A percentile compares a stretch with the other conserved stretches of the same genome.
Evolutionary conservation across 129 eudicot species (phyloP).

Genomic region (Ambrosia artemisiifolia): DNA sequence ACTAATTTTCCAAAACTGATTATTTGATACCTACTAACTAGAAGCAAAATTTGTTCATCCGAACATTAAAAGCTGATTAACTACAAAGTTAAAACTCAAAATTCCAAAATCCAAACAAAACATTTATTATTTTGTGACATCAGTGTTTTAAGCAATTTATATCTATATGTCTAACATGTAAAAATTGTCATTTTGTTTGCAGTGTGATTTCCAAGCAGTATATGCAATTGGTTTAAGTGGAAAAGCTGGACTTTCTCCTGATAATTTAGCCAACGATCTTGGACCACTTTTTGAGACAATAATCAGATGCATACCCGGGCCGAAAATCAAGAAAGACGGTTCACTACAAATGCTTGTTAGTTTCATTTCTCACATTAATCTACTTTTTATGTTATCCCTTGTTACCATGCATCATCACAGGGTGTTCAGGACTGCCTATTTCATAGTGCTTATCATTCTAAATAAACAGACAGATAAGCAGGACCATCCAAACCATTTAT

Average conservation of each 20-base stretch:
- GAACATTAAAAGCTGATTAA: neutral
- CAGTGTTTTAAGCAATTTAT: neutral
- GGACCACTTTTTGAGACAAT: conserved; percentile 95
- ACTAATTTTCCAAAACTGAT: neutral
- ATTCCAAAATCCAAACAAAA: neutral
- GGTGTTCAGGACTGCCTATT: neutral
- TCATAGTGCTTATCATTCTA: too few species aligned
- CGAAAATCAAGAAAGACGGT: conserved; percentile 80
- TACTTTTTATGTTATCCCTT: neutral
- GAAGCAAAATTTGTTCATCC: neutral
- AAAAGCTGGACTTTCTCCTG: conserved; percentile 90
- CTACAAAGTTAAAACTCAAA: neutral
- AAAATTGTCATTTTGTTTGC: conserved; percentile 21
- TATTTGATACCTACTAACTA: neutral
- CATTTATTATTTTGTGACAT: neutral
- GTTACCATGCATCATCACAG: neutral
- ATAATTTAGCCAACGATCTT: conserved; percentile 81
- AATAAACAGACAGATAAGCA: neutral
- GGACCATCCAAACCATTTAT: neutral
- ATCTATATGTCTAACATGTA: neutral
- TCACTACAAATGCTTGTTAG: conserved; percentile 98
- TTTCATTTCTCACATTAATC: conserved; percentile 18
- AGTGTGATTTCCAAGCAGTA: conserved; percentile 98
- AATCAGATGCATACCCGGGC: conserved; percentile 94
- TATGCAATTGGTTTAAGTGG: conserved; percentile 95